Percentiles rank a stretch among this genome's conserved stretches.
These are phyloP conservation scores for Penicillium sp. DNA, from an alignment of 2,329 filamentous ascomycete genomes.

Conservation along the genomic window DNA sequence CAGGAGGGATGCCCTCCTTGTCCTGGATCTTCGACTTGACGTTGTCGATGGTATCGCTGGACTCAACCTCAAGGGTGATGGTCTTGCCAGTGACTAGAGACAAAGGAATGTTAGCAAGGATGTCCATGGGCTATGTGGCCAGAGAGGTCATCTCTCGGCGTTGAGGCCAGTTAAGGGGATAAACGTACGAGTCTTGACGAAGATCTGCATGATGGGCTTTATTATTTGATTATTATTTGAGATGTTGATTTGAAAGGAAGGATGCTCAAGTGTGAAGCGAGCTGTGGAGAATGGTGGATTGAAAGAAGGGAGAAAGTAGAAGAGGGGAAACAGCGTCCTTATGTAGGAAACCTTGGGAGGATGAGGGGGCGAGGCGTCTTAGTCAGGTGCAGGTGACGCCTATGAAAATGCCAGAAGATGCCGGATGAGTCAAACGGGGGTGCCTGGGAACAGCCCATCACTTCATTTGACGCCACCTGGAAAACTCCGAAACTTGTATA, in stretches of 20 bases:
- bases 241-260: conserved; percentile 13
- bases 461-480: conserved; percentile 18
- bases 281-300: conserved; percentile 6
- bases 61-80: conserved; percentile 52
- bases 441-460: conserved; percentile 15
- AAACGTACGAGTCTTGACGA: conserved; percentile 88
- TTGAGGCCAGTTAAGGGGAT: conserved; percentile 20
- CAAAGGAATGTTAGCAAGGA: background rate
- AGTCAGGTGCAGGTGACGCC: conserved; percentile 20
- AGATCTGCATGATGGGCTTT: conserved; percentile 79
- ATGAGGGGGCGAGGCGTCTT: conserved; percentile 28
- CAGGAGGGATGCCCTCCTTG: conserved; percentile 59
- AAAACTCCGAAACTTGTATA: background rate
- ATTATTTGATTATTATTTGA: conserved; percentile 13
- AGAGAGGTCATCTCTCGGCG: conserved; percentile 10
- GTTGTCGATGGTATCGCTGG: conserved; percentile 51
- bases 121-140: conserved; percentile 6
- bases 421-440: conserved; percentile 28
- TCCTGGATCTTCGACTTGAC: conserved; percentile 60
- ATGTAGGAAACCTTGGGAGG: conserved; percentile 25
- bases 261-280: background rate
- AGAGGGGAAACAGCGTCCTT: conserved; percentile 28
- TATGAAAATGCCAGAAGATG: conserved; percentile 10
- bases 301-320: conserved; percentile 21
- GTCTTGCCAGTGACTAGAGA: conserved; percentile 49